Base-by-base conservation (phyloP, 1,139 yeast genomes). In the Debaryomycetaceae sp. region DNA sequence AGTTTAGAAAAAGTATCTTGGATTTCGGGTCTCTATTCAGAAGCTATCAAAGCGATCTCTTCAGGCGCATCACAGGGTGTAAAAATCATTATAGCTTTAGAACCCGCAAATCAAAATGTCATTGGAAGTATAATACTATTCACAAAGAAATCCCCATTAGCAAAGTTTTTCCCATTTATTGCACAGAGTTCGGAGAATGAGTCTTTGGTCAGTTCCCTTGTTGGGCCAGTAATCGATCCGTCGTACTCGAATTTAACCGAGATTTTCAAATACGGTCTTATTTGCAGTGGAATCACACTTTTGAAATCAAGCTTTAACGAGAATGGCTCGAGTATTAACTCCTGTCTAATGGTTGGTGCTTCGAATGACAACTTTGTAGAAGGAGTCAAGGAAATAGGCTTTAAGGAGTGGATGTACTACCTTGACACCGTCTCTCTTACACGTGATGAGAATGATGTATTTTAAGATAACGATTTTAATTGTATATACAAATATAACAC, bases 231-330 rank as follows among this genome's bases (percentile, higher is more conserved):
- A 15, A 74, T 78, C 28, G 83, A 79, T 48, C 79, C 79, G 16
- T 68, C 70, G 44, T 79, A 78, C 55, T 68, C 77, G 17, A 78
- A 75, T 43, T 66, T 79, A 49, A 71, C 78, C 4, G 79, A 76
- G 39, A 78, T 78, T 5, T 75, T 79, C 55, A 75, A 73, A 41
- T 66, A 74, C 46, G 86, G 85, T 2, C 65, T 80, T 41, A 73
- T 80, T 6, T 78, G 83, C 47, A 75, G 83, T 43, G 83, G 79
- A 4, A 75, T 80, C 30, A 73, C 82, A 5, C 75, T 70, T 47
- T 64, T 78, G 43, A 77, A 76, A 42, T 56, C 71, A 11, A 62
- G 59, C 35, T 55, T 58, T 41, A 57, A 52, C 35, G 69, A 63
- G 29, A 29, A 28, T 11, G 56, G 53, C 6, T 44, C 46, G 6